phyloP scores from a whole-genome alignment of 1,284 basidiomycete genomes.

The Cutaneotrichosporon sp. region DNA sequence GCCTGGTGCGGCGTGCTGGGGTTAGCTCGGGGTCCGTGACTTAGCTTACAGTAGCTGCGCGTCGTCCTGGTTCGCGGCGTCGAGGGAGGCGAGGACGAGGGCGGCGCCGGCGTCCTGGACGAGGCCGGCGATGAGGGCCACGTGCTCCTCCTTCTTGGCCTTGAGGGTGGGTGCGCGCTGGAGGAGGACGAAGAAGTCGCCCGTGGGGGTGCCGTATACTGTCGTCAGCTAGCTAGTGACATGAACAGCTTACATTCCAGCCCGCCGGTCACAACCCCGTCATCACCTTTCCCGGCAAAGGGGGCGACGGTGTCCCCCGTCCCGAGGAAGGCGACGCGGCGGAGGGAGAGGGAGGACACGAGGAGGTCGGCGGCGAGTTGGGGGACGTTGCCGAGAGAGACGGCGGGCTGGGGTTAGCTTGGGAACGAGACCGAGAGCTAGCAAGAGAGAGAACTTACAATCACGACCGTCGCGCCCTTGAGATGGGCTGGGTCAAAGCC shows the following conservation, averaged over 20 bases:
- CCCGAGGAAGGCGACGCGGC: constrained; percentile 62
- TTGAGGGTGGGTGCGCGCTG: constrained; percentile 75
- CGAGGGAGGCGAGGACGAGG: constrained; percentile 71
- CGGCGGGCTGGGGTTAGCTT: constrained; percentile 74
- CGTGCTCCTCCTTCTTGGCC: constrained; percentile 69
- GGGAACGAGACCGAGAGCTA: constrained; percentile 61
- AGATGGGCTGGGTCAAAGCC: constrained; percentile 17
- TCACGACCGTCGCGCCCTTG: constrained; percentile 16
- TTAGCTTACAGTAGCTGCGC: constrained; percentile 68
- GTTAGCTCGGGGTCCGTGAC: constrained; percentile 10
- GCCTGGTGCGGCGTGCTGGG: constrained; percentile 43
- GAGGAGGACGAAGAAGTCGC: constrained; percentile 20
- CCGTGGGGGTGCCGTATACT: constrained; percentile 17
- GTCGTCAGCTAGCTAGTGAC: too few relatives aligned
- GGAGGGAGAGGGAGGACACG: constrained; percentile 64
- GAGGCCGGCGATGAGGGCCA: constrained; percentile 62
- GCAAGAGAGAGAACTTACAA: constrained; percentile 18
- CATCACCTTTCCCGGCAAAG: constrained; percentile 66
- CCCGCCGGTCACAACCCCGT: constrained; percentile 67
- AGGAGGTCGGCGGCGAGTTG: constrained; percentile 74
- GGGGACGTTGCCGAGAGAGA: constrained; percentile 74
- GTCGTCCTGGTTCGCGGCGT: constrained; percentile 70
- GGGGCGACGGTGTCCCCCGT: constrained; percentile 66
- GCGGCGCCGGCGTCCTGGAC: constrained; percentile 59
- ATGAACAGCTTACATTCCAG: constrained; percentile 69